Conservation (phyloP, 2,329 filamentous ascomycete species). For the Stagonosporopsis rhizophila region DNA sequence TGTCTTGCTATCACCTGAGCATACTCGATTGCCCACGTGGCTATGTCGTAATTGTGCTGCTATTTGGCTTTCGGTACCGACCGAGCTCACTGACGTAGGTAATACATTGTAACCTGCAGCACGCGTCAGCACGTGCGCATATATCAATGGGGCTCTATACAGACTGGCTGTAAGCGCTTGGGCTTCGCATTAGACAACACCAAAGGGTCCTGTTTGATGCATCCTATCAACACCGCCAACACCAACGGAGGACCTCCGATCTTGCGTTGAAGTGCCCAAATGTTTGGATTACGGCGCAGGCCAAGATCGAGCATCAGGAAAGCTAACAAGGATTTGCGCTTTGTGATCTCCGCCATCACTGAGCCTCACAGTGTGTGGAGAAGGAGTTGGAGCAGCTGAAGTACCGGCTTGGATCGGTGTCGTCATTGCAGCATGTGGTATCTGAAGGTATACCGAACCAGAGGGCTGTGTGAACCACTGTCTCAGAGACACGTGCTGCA, state of each 20-base stretch:
- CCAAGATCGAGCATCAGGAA: neutral
- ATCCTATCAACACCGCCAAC: neutral
- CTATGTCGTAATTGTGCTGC: neutral
- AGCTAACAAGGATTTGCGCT: neutral
- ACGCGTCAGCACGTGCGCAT: neutral
- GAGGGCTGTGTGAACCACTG: neutral
- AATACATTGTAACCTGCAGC: neutral
- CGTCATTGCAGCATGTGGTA: no score
- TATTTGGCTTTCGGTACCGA: neutral
- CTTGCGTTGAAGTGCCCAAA: neutral
- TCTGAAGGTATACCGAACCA: neutral
- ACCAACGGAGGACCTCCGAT: neutral
- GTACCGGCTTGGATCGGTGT: neutral
- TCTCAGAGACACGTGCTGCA: neutral
- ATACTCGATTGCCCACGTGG: neutral
- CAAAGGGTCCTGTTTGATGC: neutral
- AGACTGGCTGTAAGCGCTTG: neutral
- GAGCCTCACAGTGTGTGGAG: neutral
- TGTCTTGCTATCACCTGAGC: neutral
- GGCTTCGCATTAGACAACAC: no score
- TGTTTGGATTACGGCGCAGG: neutral
- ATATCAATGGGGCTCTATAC: neutral
- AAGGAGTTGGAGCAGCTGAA: neutral
- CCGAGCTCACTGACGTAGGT: neutral
- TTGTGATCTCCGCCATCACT: neutral